Base-by-base conservation (phyloP, 257 asterid genomes). In the Plectranthus barbatus region DNA sequence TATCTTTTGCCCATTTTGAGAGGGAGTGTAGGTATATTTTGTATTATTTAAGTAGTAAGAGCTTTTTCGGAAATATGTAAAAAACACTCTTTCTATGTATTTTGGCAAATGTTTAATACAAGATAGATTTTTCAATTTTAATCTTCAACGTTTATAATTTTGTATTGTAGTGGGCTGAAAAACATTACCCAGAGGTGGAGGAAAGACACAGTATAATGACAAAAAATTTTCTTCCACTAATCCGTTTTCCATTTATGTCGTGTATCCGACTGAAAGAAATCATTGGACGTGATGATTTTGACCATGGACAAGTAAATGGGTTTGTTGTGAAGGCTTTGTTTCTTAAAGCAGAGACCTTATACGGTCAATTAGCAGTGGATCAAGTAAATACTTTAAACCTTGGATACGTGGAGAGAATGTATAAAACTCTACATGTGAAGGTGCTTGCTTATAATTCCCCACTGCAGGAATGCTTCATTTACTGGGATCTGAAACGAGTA, bases 161-260 rank as follows among this genome's bases (percentile, higher is more conserved):
- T 20, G 79, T 80, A 9, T 62, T 91, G 69, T 86, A 80, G 69
- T 91, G 98, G 98, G 86, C 87, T 31, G 82, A 90, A 7, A 50
- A 44, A n/a, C 91, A 86, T 63, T 84, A 86, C 69, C 82, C 87
- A 1, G 80, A 72, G 53, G 44, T 74, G 33, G 94, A 88, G n/a
- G 94, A 84, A 24, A 75, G 96, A 11, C 82, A 82, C 18, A 80
- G 84, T 42, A 74, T 88, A 29, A 34, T 86, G 56, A 81, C n/a
- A 73, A 81, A 69, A 80, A 0, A 86, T 75, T 29, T 86, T 91
- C n/a, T n/a, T 9, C 79, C 77, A 12, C 70, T 77, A 33, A 71
- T 91, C 51, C 96, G 94, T 55, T 91, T 91, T 68, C 95, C 98
- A 23, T 81, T 78, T 81, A 88, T 91, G 95, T 72, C 90, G 18